Conservation (phyloP, 768 basidiomycete species). For the Cubamyces sp. region DNA sequence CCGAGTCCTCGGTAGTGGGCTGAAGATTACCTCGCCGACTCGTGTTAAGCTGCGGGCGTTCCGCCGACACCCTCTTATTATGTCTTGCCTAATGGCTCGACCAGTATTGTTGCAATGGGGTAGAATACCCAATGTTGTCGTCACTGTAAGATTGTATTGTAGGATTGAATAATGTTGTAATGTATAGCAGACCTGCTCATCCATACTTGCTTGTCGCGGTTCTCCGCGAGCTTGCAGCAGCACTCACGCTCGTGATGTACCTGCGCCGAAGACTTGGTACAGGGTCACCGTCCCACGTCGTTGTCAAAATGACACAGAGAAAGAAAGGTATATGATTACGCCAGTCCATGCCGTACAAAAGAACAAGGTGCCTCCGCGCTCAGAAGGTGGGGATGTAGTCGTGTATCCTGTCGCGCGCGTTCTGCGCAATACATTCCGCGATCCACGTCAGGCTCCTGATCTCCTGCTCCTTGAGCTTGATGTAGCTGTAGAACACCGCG, state of each 20-base stretch:
- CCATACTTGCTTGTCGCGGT: too few relatives aligned
- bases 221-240: too few relatives aligned
- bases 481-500: constrained; percentile 89
- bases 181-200: neutral
- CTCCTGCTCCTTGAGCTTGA: constrained; percentile 92
- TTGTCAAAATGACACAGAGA: neutral
- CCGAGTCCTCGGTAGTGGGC: too few relatives aligned
- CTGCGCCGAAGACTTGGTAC: too few relatives aligned
- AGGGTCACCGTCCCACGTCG: too few relatives aligned
- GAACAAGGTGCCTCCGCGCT: constrained; percentile 27
- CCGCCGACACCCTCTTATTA: too few relatives aligned
- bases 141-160: constrained; percentile 1
- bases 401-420: constrained; percentile 93
- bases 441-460: constrained; percentile 91
- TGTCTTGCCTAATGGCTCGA: too few relatives aligned
- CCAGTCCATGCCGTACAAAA: constrained; percentile 21
- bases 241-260: too few relatives aligned
- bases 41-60: too few relatives aligned
- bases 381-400: constrained; percentile 93
- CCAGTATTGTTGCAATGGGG: too few relatives aligned
- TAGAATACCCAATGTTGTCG: neutral
- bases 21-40: too few relatives aligned
- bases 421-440: constrained; percentile 97
- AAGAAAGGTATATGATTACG: constrained; percentile 25
- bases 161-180: constrained; percentile 12